These are phyloP conservation scores for Phylloporus sp. DNA, from an alignment of 768 basidiomycete genomes.

Conservation along the genomic window DNA sequence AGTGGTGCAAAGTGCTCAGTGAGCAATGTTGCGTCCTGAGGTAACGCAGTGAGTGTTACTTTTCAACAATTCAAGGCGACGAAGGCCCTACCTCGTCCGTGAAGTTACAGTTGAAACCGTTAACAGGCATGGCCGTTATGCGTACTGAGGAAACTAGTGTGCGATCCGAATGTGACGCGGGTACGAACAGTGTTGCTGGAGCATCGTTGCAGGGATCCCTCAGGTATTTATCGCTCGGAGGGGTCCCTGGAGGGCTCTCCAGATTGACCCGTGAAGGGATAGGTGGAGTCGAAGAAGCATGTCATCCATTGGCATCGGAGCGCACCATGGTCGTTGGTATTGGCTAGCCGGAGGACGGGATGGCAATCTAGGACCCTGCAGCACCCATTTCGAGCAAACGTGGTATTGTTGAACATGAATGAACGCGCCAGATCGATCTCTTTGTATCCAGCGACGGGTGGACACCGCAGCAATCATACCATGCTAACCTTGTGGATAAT, in stretches of 20 bases:
- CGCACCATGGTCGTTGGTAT: conserved; percentile 8
- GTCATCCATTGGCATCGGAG: conserved; percentile 16
- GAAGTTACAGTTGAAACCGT: conserved; percentile 6
- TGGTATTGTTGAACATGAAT: conserved; percentile 2
- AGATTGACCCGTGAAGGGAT: conserved; percentile 16
- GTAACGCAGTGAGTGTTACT: conserved; percentile 1
- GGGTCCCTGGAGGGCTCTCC: conserved; percentile 17
- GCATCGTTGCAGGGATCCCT: not conserved
- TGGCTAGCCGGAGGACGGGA: conserved; percentile 7
- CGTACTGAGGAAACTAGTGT: not conserved
- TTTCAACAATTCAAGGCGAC: not conserved
- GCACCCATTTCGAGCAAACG: conserved; percentile 6
- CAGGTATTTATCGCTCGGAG: conserved; percentile 18
- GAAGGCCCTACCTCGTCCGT: conserved; percentile 8
- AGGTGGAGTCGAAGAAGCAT: conserved; percentile 13
- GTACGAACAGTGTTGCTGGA: conserved; percentile 6
- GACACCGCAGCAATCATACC: conserved; percentile 1
- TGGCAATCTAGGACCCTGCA: conserved; percentile 6
- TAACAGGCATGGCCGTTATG: conserved; percentile 2
- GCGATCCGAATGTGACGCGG: not conserved
- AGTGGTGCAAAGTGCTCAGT: not conserved
- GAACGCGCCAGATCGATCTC: conserved; percentile 1
- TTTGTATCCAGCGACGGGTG: conserved; percentile 5
- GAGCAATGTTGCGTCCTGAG: conserved; percentile 9
- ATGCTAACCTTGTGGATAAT: not conserved